These are phyloP conservation scores for Russula abietina DNA, from an alignment of 768 basidiomycete genomes.

Conservation along the genomic window DNA sequence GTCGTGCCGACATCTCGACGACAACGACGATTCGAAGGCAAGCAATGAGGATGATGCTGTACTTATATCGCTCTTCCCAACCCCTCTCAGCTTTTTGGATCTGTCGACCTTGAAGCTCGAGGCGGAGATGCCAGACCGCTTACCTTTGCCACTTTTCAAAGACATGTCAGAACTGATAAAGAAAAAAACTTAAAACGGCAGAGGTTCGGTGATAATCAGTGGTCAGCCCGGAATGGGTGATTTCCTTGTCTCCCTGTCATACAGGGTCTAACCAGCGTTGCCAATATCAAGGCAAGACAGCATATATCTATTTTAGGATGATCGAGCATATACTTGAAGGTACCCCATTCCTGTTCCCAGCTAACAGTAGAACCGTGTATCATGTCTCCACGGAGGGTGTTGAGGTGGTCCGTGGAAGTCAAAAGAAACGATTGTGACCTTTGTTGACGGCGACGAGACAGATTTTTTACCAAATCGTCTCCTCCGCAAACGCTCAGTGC, in stretches of 20 bases:
- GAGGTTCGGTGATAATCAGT: background rate
- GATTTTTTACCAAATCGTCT: too few species aligned
- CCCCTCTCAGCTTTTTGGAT: background rate
- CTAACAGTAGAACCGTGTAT: too few species aligned
- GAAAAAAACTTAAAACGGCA: background rate
- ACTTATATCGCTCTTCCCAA: background rate
- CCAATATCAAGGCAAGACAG: background rate
- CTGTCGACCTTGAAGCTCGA: background rate
- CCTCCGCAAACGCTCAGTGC: too few species aligned
- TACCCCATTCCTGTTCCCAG: too few species aligned
- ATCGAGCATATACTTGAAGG: background rate
- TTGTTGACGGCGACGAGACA: too few species aligned
- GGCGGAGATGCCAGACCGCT: background rate
- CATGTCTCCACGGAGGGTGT: too few species aligned
- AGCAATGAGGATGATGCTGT: background rate
- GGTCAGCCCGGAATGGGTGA: too few species aligned
- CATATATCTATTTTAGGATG: background rate
- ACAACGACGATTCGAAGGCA: too few species aligned
- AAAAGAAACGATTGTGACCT: too few species aligned
- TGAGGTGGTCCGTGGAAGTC: too few species aligned
- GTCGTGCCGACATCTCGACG: too few species aligned
- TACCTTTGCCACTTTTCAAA: background rate
- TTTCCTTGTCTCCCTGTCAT: background rate
- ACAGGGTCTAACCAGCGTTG: background rate
- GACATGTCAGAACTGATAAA: background rate